Base-by-base conservation (phyloP, 78 protist species). In the Guillardia theta region DNA sequence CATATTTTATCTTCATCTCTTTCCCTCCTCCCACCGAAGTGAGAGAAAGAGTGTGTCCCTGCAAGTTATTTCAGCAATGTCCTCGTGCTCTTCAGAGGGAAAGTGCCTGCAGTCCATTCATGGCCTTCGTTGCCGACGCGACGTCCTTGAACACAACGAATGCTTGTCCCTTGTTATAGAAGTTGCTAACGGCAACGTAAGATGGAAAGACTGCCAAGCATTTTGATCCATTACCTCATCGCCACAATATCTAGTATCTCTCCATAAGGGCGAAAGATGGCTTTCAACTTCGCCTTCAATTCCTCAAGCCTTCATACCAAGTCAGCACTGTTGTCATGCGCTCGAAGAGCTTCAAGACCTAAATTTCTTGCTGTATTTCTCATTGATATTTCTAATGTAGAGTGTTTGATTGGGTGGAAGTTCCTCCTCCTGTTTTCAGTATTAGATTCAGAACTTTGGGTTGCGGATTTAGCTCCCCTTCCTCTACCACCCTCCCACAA, bases 121-220 rank as follows among this genome's bases (percentile, higher is more conserved):
- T 39, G 37, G 90, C 90, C 22, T 80, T 44, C 50, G 39, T 19
- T 37, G 90, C 90, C 50, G 37, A n/a, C 48, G 12, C 45, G 33
- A 80, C 21, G 0, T 15, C 2, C 90, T 80, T 80, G 90, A 80
- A 80, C 90, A 80, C 90, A 37, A 80, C 90, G 10, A 80, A 80
- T 37, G 37, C 90, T 30, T 80, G 90, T 9, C 90, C 90, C 50
- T 44, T 39, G 33, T 39, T 48, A 24, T 80, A 44, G 53, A 43
- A 39, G 90, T 80, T 80, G 46, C 53, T 80, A 46, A 80, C 19
- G 21, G 90, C 90, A n/a, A n/a, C n/a, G n/a, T n/a, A n/a, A n/a
- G n/a, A n/a, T n/a, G n/a, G n/a, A n/a, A n/a, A n/a, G n/a, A n/a
- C n/a, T n/a, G n/a, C n/a, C n/a, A n/a, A n/a, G n/a, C n/a, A n/a